Percentiles rank a stretch among this genome's conserved stretches.
phyloP scores from a whole-genome alignment of 2,329 filamentous ascomycete species.

The Fusarium sp. region DNA sequence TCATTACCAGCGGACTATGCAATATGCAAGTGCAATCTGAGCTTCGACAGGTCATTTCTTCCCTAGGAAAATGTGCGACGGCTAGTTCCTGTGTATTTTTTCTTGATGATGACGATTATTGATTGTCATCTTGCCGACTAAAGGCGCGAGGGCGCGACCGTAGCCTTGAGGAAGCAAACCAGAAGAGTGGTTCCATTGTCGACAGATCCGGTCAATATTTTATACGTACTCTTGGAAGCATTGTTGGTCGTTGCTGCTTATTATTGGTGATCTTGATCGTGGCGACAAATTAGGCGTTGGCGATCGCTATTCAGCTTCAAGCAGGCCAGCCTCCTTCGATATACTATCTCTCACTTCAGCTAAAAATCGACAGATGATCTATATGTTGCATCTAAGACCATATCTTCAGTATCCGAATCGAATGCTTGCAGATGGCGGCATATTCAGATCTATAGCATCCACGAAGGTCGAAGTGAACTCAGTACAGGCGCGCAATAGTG shows the following conservation, averaged over 20 bases:
- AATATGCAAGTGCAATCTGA: slow-evolving; percentile 19
- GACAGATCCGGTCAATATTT: slow-evolving; percentile 7
- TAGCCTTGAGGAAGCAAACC: slow-evolving; percentile 6
- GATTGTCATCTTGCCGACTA: slow-evolving; percentile 12
- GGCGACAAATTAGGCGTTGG: slow-evolving; percentile 10
- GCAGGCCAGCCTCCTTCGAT: slow-evolving; percentile 1
- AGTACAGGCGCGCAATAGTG: slow-evolving; percentile 26
- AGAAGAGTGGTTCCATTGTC: slow-evolving; percentile 1
- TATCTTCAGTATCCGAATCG: slow-evolving; percentile 33
- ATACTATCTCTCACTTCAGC: slow-evolving; percentile 6
- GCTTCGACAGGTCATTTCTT: slow-evolving; percentile 39
- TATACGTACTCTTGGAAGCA: not conserved
- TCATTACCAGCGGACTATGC: slow-evolving; percentile 38
- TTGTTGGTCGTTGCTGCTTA: slow-evolving; percentile 7
- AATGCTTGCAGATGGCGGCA: slow-evolving; percentile 24
- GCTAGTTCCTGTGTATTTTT: slow-evolving; percentile 40
- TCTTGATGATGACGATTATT: slow-evolving; percentile 33
- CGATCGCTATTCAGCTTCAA: slow-evolving; percentile 12
- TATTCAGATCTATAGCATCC: slow-evolving; percentile 22
- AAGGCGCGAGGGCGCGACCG: slow-evolving; percentile 16
- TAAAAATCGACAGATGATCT: slow-evolving; percentile 2
- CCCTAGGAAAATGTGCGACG: slow-evolving; percentile 22
- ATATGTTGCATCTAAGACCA: slow-evolving; percentile 11
- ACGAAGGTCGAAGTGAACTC: slow-evolving; percentile 11
- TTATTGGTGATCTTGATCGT: slow-evolving; percentile 24